Base-by-base conservation (phyloP, 345 rosid species). In the Rhodamnia rubescens region DNA sequence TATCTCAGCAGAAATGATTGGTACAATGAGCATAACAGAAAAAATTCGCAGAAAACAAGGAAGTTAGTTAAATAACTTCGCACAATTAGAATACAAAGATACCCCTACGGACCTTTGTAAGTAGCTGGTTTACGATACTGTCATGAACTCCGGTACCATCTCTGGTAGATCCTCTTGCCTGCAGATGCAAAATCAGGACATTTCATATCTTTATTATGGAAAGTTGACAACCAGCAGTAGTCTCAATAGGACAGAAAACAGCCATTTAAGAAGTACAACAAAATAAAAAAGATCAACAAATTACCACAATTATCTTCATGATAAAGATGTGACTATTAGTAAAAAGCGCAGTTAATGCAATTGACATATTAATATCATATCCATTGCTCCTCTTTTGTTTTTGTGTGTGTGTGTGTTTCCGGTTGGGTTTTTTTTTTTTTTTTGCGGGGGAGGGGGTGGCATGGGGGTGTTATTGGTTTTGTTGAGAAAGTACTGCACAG, bases 81-180 rank as follows among this genome's bases (percentile, higher is more conserved):
- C 44, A 64, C 6, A 4, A 64, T 64, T 64, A 64, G 75, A 64
- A 64, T 44, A 64, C 75, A 15, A 7, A 64, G 12, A 7, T 29
- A 64, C 75, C 32, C 8, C 44, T 88, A 85, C 92, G 59, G 44
- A 96, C 99, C 99, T 98, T 98, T 83, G 98, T 98, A 81, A 98
- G 94, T 55, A 96, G 95, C 94, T 98, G 99, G 87, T 98, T 96
- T 83, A 98, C 99, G 40, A 98, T 96, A 88, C 99, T 94, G 85
- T 98, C 99, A 91, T 98, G 99, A 85, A 98, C 99, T 90, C 99
- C 99, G 18, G 99, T 98, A 86, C 99, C 98, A 90, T 98, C 99
- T 90, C 98, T 92, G 49, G 98, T 98, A 27, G 99, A 98, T 85
- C 99, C 99, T 94, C 99, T 94, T 81, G 99, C 91, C 99, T 98